Conservation (phyloP, 192 early-diverging fungal species). For the Phycomyces blakesleeanus region DNA sequence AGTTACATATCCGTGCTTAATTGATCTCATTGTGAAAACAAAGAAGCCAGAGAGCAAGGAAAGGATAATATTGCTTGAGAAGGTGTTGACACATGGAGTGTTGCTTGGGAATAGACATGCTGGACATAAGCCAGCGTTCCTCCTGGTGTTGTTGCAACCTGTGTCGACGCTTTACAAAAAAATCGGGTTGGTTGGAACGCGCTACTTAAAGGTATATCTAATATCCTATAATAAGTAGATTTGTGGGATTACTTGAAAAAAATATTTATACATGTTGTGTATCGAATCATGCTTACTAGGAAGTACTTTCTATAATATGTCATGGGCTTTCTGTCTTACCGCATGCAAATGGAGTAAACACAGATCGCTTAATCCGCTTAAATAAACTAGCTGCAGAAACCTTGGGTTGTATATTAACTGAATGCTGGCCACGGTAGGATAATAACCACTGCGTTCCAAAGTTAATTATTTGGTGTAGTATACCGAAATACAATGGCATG, state of each 20-base stretch:
- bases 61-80: slow-evolving; percentile 10
- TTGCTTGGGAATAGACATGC: background rate
- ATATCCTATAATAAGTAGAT: too few relatives aligned
- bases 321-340: slow-evolving; percentile 1
- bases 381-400: background rate
- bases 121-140: background rate
- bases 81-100: slow-evolving; percentile 14
- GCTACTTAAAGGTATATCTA: too few relatives aligned
- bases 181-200: too few relatives aligned
- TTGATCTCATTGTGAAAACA: slow-evolving; percentile 9
- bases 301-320: slow-evolving; percentile 4
- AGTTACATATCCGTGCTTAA: slow-evolving; percentile 18
- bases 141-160: background rate
- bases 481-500: slow-evolving; percentile 7
- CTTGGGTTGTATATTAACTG: background rate
- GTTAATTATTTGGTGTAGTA: background rate
- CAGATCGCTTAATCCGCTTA: background rate
- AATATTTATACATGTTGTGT: too few relatives aligned
- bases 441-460: background rate
- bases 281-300: too few relatives aligned
- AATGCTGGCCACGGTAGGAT: slow-evolving; percentile 17
- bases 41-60: slow-evolving; percentile 1
- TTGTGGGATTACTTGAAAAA: too few relatives aligned
- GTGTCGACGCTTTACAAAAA: background rate
- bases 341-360: background rate